phyloP scores from a whole-genome alignment of 352 stramenopile species.

The Phytophthora foliorum region DNA sequence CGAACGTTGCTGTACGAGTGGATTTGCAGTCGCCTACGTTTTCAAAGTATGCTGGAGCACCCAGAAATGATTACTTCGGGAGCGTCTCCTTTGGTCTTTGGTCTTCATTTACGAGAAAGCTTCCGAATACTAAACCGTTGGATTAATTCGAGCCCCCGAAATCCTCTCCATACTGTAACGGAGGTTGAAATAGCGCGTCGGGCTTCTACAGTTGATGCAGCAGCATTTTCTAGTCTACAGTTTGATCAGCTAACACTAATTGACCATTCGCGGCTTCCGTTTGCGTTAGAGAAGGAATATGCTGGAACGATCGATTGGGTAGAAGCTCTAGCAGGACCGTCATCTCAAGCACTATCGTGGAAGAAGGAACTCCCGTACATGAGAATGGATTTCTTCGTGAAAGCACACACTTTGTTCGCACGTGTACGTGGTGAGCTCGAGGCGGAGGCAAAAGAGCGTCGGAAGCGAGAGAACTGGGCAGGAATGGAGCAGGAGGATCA shows the following conservation, averaged over 20 bases:
- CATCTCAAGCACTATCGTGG: conserved; percentile 1
- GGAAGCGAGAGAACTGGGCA: conserved; percentile 22
- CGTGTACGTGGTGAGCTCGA: conserved; percentile 47
- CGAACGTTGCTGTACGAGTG: conserved; percentile 56
- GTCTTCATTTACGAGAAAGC: conserved; percentile 59
- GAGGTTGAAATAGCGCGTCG: conserved; percentile 38
- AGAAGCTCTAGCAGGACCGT: conserved; percentile 15
- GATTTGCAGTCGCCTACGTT: conserved; percentile 58
- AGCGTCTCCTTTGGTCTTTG: conserved; percentile 48
- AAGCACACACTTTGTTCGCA: conserved; percentile 50
- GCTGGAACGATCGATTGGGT: conserved; percentile 49
- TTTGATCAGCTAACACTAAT: conserved; percentile 73
- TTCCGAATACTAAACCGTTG: conserved; percentile 66
- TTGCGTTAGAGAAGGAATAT: conserved; percentile 43
- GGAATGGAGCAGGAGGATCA: conserved; percentile 45
- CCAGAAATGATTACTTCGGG: conserved; percentile 48
- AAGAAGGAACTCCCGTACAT: conserved; percentile 36
- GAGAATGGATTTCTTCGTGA: conserved; percentile 53
- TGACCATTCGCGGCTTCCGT: conserved; percentile 26
- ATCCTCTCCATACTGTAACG: conserved; percentile 45
- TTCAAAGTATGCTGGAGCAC: conserved; percentile 74
- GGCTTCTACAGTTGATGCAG: conserved; percentile 42
- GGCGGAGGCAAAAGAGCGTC: conserved; percentile 36
- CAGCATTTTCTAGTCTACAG: conserved; percentile 52
- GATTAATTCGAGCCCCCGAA: conserved; percentile 56